Evolutionary conservation across 2,329 filamentous ascomycete genomes (phyloP).

Genomic region (Fusarium camptoceras): DNA sequence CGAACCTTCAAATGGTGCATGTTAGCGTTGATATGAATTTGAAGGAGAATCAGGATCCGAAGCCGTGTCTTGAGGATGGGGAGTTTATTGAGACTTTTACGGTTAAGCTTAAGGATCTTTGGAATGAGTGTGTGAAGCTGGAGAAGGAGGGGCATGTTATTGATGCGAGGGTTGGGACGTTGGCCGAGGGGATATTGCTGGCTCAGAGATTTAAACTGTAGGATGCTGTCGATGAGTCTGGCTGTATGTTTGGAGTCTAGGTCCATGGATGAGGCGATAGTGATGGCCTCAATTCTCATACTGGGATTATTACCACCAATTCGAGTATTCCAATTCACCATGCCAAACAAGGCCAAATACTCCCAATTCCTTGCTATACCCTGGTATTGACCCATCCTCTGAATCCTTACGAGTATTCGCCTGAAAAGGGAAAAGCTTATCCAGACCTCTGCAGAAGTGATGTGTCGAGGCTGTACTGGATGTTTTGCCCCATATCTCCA

Average conservation of each 20-base stretch:
- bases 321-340: no score
- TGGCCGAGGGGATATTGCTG: conserved; percentile 82
- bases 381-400: neutral
- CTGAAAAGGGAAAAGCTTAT: neutral
- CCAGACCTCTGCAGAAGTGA: neutral
- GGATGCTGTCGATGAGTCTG: neutral
- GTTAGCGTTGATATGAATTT: conserved; percentile 76
- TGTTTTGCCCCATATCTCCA: neutral
- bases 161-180: conserved; percentile 80
- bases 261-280: neutral
- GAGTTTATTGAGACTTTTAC: conserved; percentile 87
- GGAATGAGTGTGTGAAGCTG: conserved; percentile 73
- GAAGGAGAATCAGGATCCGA: conserved; percentile 75
- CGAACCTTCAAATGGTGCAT: conserved; percentile 77
- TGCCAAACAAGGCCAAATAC: neutral
- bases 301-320: neutral
- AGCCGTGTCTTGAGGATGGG: conserved; percentile 79
- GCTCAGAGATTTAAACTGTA: conserved; percentile 67
- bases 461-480: neutral
- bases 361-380: neutral
- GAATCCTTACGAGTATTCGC: neutral
- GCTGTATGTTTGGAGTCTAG: neutral
- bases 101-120: conserved; percentile 72
- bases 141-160: conserved; percentile 81
- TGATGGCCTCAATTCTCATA: neutral